Conservation (phyloP, 2,329 filamentous ascomycete species). For the Diaporthe ilicicola region DNA sequence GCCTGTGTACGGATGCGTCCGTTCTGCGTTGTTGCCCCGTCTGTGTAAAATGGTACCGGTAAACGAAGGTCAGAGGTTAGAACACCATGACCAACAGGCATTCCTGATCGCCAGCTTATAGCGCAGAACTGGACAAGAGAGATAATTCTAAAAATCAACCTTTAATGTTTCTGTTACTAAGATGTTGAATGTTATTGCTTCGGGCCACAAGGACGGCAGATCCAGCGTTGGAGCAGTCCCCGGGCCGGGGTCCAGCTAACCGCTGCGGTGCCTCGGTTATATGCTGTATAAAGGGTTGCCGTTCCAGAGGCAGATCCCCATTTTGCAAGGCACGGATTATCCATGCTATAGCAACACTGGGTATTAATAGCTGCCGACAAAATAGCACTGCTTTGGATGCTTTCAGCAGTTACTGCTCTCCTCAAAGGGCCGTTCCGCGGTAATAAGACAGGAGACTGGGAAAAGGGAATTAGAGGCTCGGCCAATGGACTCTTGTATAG, state of each 20-base stretch:
- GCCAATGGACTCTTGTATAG: too few species aligned
- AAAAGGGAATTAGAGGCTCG: too few species aligned
- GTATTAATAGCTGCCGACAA: too few species aligned
- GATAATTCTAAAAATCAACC: too few species aligned
- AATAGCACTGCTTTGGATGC: fast-evolving
- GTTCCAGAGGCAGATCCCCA: neutral
- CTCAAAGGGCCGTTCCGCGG: neutral
- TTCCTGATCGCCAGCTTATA: neutral
- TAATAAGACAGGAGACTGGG: too few species aligned
- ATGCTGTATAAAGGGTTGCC: neutral
- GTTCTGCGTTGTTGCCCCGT: neutral
- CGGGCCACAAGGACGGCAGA: neutral
- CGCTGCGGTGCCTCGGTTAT: constrained; percentile 12
- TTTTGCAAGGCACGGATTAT: neutral
- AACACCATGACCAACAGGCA: too few species aligned
- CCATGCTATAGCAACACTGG: neutral
- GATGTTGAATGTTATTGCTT: neutral
- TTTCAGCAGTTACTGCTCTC: too few species aligned
- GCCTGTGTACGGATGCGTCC: too few species aligned
- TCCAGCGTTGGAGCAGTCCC: neutral
- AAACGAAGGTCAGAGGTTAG: neutral
- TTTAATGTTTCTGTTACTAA: neutral
- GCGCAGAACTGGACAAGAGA: neutral
- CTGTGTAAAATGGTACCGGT: neutral
- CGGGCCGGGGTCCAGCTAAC: neutral